Base-by-base conservation (phyloP, 306 rosid species). In the Bauhinia variegata region DNA sequence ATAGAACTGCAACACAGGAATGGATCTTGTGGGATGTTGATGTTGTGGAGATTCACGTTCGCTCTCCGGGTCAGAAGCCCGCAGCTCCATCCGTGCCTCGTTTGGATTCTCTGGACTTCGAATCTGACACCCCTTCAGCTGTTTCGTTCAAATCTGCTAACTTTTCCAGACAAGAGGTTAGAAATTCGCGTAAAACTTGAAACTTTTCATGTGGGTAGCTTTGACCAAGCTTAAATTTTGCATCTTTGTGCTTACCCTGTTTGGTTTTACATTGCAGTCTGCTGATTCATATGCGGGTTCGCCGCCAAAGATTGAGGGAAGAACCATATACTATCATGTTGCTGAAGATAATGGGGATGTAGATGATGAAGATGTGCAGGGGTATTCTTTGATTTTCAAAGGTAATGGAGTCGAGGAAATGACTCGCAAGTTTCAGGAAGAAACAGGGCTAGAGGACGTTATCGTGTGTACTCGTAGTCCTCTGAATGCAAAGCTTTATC, bases 11-110 rank as follows among this genome's bases (percentile, higher is more conserved):
- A 0, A 93, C 96, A 0, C 99, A 88, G 73, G 97, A 93, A 52
- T 90, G 99, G 99, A 38, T 93, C 36, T 52, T 88, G 37, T 93
- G 97, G 99, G 82, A 72, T 18, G 77, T 93, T 19, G 99, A 93
- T 38, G 59, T 93, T 6, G 66, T 93, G 3, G 95, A 90, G 83
- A 88, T 88, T 72, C 71, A 54, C 5, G 82, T 83, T 19, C 69
- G n/a, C 4, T 70, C 86, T 15, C 78, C 86, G 5, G 73, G 48
- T 34, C 55, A 11, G 5, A 68, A 55, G 15, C 75, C 80, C 6
- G 48, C 76, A 12, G 75, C 62, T 47, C 84, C 80, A 41, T 83
- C 83, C 3, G 33, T 85, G 16, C 72, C 85, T 11, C 89, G 78
- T 51, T 73, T 83, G 1, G 96, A 90, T 74, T 88, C 99, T 31